A percentile compares a stretch with the other conserved stretches of the same genome.
Evolutionary conservation across 2,329 filamentous ascomycete species (phyloP).

Genomic region (Teratosphaeria pseudoeucalypti): DNA sequence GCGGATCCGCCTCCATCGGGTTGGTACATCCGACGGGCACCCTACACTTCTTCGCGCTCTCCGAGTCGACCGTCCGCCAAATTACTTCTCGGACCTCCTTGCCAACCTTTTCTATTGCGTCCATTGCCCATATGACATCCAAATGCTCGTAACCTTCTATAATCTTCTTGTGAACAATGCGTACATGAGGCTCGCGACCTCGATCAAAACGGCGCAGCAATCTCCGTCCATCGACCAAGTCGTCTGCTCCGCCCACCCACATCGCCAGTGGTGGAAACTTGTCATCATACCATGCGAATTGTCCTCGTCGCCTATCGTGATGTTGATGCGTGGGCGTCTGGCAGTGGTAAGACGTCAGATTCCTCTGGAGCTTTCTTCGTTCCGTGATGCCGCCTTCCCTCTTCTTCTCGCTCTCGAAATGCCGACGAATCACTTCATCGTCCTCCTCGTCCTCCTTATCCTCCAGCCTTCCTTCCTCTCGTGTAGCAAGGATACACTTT

Average conservation of each 20-base stretch:
- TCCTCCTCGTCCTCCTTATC: constrained; percentile 40
- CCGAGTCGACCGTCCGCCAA: constrained; percentile 60
- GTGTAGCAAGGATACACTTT: constrained; percentile 76
- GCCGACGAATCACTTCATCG: constrained; percentile 29
- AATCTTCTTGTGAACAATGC: constrained; percentile 69
- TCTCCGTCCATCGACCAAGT: constrained; percentile 70
- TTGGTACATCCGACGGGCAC: constrained; percentile 55
- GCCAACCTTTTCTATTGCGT: constrained; percentile 73
- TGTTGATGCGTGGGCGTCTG: constrained; percentile 20
- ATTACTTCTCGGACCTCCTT: constrained; percentile 69
- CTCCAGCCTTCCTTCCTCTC: constrained; percentile 56
- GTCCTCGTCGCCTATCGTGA: constrained; percentile 23
- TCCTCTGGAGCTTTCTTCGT: constrained; percentile 19
- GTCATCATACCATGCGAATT: constrained; percentile 68
- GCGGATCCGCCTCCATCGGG: constrained; percentile 12
- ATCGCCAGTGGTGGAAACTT: constrained; percentile 73
- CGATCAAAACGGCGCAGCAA: constrained; percentile 64
- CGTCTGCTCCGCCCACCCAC: constrained; percentile 76
- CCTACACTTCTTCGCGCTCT: constrained; percentile 50
- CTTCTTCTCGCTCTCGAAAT: constrained; percentile 16
- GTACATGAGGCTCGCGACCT: constrained; percentile 70
- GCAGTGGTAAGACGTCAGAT: constrained; percentile 22
- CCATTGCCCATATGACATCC: constrained; percentile 92
- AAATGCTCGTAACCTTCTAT: constrained; percentile 87
- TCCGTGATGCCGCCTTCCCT: constrained; percentile 18